phyloP scores from a whole-genome alignment of 1,139 yeast species.

The Arxiozyma heterogenica region DNA sequence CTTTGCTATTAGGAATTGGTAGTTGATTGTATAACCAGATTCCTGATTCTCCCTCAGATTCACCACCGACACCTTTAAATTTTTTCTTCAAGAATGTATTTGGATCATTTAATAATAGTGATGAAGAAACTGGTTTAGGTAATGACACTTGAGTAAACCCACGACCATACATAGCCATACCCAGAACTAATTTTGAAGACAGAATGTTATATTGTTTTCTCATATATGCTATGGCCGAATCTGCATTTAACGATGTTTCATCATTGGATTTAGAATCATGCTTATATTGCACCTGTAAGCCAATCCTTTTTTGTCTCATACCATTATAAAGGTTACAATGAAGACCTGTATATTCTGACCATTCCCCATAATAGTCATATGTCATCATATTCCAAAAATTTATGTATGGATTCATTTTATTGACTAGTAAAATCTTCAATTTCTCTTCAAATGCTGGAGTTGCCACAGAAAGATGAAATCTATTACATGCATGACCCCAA shows the following conservation, averaged over 20 bases:
- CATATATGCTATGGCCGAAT: constrained; percentile 43
- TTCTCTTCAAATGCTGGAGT: constrained; percentile 58
- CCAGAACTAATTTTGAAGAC: constrained; percentile 54
- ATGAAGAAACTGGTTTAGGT: constrained; percentile 20
- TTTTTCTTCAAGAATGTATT: constrained; percentile 29
- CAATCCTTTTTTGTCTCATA: not conserved
- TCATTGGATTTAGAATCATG: constrained; percentile 23
- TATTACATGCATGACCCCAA: constrained; percentile 22
- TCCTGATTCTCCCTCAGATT: constrained; percentile 42
- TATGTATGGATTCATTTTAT: constrained; percentile 48
- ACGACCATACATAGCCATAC: constrained; percentile 86
- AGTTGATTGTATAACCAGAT: constrained; percentile 46
- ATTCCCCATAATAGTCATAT: constrained; percentile 75
- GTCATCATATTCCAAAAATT: constrained; percentile 83
- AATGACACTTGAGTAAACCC: constrained; percentile 42
- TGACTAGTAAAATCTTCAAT: constrained; percentile 37
- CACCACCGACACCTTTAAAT: constrained; percentile 43
- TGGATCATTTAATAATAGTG: constrained; percentile 13
- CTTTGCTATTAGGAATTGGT: constrained; percentile 38
- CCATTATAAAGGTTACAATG: constrained; percentile 58
- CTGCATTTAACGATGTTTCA: constrained; percentile 41
- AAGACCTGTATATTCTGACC: constrained; percentile 55
- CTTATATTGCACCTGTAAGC: constrained; percentile 5
- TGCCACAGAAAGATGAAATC: constrained; percentile 55
- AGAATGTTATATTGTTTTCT: constrained; percentile 34